Base-by-base conservation (phyloP, 768 basidiomycete genomes). In the Lepiota subincarnata region DNA sequence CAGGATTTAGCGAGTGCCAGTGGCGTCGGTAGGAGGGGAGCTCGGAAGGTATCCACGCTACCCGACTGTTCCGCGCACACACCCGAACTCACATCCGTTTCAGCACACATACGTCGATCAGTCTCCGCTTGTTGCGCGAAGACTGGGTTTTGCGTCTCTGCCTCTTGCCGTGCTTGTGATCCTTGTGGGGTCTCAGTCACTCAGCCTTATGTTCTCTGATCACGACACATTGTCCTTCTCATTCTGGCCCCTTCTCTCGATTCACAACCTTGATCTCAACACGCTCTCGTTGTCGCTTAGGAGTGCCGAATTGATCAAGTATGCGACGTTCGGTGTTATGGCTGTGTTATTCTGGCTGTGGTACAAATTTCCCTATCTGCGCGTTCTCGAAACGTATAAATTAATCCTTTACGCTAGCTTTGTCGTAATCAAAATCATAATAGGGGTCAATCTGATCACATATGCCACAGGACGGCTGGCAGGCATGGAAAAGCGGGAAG, bases 41-140 rank as follows among this genome's bases (percentile, higher is more conserved):
- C 81, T 8, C 79, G 87, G 39, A 94, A 93, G 75, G 89, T 88
- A 60, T 34, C 52, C 46, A 19, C 49, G 2, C 2, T 13, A 6
- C 14, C 22, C 16, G 14, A 8, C 28, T 24, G 11, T 38, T 34
- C 42, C 26, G 3, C 22, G 20, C 19, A 37, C 31, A 10, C 36
- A 28, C 18, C 26, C 18, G 18, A 28, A 45, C 36, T 55, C 44
- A 38, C 35, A 50, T 35, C 57, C 54, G 50, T 47, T 40, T 8
- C 48, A 91, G 86, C 91, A 94, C 66, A 78, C 87, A 2, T 93
- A 95, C 55, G 91, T 97, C 16, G 97, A 99, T 64, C 95, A 97
- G 64, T 95, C 95, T 1, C 95, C 95, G 5, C 78, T 95, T 4
- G 92, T 98, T 28, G 91, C 95, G 1, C 87, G 96, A 2, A 83